Percentiles rank a stretch among this genome's conserved stretches.
Evolutionary conservation across 192 early-diverging fungal genomes (phyloP).

Genomic region (Backusella sp.): DNA sequence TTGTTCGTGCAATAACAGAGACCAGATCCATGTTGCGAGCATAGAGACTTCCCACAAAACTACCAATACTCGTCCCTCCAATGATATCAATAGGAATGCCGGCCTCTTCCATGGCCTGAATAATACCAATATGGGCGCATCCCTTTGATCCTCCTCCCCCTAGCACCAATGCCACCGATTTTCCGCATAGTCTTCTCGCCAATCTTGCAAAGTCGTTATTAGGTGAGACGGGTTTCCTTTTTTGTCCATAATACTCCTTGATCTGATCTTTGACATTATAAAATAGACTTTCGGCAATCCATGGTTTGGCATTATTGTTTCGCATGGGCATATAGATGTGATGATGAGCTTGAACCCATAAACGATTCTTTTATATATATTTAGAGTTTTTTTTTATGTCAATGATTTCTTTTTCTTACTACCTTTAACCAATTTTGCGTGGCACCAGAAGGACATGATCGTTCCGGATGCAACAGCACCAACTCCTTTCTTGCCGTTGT

Average conservation of each 20-base stretch:
- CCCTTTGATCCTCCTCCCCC: constrained; percentile 54
- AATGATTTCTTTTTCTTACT: background rate
- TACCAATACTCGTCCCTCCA: constrained; percentile 94
- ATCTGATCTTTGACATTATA: constrained; percentile 64
- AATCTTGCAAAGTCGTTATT: constrained; percentile 46
- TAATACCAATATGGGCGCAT: constrained; percentile 64
- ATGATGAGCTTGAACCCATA: constrained; percentile 97
- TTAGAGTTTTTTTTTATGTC: background rate
- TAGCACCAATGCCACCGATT: constrained; percentile 89
- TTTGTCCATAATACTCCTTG: constrained; percentile 67
- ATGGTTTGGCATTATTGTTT: constrained; percentile 26
- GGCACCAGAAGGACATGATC: constrained; percentile 74
- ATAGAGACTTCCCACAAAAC: constrained; percentile 91
- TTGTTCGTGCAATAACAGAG: constrained; percentile 80
- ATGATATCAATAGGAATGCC: constrained; percentile 97
- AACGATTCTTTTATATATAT: constrained; percentile 47
- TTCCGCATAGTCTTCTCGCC: constrained; percentile 87
- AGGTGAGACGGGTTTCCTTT: background rate
- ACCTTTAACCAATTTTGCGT: constrained; percentile 90
- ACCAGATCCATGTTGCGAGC: constrained; percentile 87
- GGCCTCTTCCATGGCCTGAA: constrained; percentile 93
- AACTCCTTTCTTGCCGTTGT: constrained; percentile 97
- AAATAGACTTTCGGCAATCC: constrained; percentile 43
- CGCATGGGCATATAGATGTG: constrained; percentile 80
- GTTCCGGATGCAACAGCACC: constrained; percentile 84